Percentiles rank a stretch among this genome's conserved stretches.
phyloP scores from a whole-genome alignment of 371 early-diverging fungal genomes.

The Capniomyces stellatus region DNA sequence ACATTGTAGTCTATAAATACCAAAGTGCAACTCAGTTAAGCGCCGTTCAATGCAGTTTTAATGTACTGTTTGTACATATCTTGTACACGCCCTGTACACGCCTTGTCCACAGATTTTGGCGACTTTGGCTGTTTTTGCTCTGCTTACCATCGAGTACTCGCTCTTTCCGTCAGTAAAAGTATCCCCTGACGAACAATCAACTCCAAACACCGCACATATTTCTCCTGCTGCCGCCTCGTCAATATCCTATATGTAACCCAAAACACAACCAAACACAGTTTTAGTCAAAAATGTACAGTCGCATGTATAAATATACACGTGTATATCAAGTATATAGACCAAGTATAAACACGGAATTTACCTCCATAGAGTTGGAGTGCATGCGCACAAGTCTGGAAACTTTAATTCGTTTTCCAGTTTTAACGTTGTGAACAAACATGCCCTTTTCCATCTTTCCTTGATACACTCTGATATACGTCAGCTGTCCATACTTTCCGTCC shows the following conservation, averaged over 20 bases:
- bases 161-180: slow-evolving; percentile 82
- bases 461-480: slow-evolving; percentile 93
- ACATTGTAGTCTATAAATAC: slow-evolving; percentile 63
- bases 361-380: slow-evolving; percentile 97
- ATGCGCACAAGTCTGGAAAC: slow-evolving; percentile 91
- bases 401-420: slow-evolving; percentile 88
- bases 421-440: slow-evolving; percentile 64
- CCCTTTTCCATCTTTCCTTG: slow-evolving; percentile 84
- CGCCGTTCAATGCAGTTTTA: too few relatives aligned
- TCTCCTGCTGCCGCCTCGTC: slow-evolving; percentile 87
- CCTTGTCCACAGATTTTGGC: too few relatives aligned
- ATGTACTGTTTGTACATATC: too few relatives aligned
- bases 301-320: too few relatives aligned
- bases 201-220: slow-evolving; percentile 94
- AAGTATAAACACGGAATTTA: too few relatives aligned
- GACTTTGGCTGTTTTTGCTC: too few relatives aligned
- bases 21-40: too few relatives aligned
- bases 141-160: slow-evolving; percentile 63
- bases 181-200: slow-evolving; percentile 95
- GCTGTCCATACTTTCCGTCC: slow-evolving; percentile 88
- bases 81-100: too few relatives aligned
- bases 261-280: too few relatives aligned
- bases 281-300: too few relatives aligned
- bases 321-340: too few relatives aligned
- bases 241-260: too few relatives aligned